Evolutionary conservation across 768 basidiomycete genomes (phyloP).

Genomic region (Hortiboletus campestris): DNA sequence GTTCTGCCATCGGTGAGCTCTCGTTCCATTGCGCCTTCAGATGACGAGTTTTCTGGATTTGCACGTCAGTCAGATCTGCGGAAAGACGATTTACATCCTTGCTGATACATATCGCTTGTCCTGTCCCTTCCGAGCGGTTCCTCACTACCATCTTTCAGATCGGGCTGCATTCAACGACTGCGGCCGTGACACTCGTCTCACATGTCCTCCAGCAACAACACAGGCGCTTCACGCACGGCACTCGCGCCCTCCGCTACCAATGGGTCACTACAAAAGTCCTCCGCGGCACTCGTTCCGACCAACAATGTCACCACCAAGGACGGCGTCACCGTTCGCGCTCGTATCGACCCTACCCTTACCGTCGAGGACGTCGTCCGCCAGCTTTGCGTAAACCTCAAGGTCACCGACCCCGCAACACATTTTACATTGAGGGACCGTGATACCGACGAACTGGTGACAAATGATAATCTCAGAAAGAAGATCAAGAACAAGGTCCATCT

Average conservation of each 20-base stretch:
- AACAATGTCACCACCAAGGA: slow-evolving; percentile 81
- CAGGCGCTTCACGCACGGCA: slow-evolving; percentile 30
- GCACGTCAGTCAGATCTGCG: slow-evolving; percentile 60
- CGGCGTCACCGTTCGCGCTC: slow-evolving; percentile 71
- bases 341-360: slow-evolving; percentile 80
- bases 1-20: slow-evolving; percentile 18
- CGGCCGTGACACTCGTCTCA: not conserved
- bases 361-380: slow-evolving; percentile 85
- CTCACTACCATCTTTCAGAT: slow-evolving; percentile 12
- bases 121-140: not conserved
- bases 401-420: slow-evolving; percentile 67
- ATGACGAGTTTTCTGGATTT: slow-evolving; percentile 53
- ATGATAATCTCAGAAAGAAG: slow-evolving; percentile 81
- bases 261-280: slow-evolving; percentile 41
- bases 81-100: slow-evolving; percentile 41
- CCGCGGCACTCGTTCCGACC: slow-evolving; percentile 63
- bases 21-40: not conserved
- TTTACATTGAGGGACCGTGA: slow-evolving; percentile 79
- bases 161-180: not conserved
- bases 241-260: slow-evolving; percentile 28
- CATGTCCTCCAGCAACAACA: slow-evolving; percentile 30
- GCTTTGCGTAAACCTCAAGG: slow-evolving; percentile 76
- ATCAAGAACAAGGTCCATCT: slow-evolving; percentile 76
- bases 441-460: slow-evolving; percentile 79
- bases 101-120: slow-evolving; percentile 38